Base-by-base conservation (phyloP, 1,284 basidiomycete species). In the Melampsora americana region DNA sequence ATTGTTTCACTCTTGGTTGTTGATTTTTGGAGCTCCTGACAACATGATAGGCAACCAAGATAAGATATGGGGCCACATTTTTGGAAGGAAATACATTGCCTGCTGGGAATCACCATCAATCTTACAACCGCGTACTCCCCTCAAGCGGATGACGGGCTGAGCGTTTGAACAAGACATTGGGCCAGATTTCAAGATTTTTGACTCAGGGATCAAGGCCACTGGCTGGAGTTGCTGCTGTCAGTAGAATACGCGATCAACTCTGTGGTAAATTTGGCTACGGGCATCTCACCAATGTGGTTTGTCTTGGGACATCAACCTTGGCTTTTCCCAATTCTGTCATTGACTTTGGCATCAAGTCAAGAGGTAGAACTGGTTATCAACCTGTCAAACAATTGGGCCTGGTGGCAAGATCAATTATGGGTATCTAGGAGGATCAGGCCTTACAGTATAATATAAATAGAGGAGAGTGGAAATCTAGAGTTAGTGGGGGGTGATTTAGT, bases 21-120 rank as follows among this genome's bases (percentile, higher is more conserved):
- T 44, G 16, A 30, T 53, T 23, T 69, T 53, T 53, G 66, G 66
- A 5, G 48, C 66, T 1, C 46, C 66, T 2, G 14, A n/a, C 1
- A 5, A n/a, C 26, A 56, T 69, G 18, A 32, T 69, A 16, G 53
- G 46, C 11, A 18, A 69, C 28, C 20, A 16, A 69, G 66, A 69
- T 53, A 69, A 69, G 28, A 53, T 53, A 5, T 69, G 66, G 66
- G 26, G 1, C 26, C 66, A 28, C 20, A 28, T 5, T 69, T 69
- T n/a, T 69, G 66, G 66, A 69, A 69, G 28, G 30, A 23, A 20
- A 7, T 53, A 2, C 32, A 35, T 23, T 1, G 28, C 18, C 12
- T 23, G 2, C 7, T 69, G 5, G 42, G 44, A 1, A 32, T 35
- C 1, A 39, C 14, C 23, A 32, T 69, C n/a, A 39, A 69, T 46